These are phyloP conservation scores for Starmerella scarabaei DNA, from an alignment of 805 yeast species.

Conservation along the genomic window DNA sequence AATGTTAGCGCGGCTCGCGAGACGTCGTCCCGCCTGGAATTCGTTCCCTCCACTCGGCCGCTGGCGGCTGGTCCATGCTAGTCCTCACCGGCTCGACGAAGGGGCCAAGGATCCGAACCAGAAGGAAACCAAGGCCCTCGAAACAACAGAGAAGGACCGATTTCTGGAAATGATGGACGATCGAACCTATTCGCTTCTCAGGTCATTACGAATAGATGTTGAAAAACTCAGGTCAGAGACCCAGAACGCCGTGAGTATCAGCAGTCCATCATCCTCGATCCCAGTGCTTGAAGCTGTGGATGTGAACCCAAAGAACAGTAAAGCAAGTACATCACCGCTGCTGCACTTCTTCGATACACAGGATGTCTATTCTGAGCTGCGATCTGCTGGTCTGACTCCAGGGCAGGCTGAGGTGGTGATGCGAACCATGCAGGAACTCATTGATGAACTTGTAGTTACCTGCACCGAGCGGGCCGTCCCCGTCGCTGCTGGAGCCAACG, in stretches of 20 bases:
- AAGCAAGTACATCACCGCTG: neutral
- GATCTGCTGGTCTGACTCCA: slow-evolving; percentile 44
- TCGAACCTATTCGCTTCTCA: slow-evolving; percentile 16
- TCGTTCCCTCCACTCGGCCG: no score
- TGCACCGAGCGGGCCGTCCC: slow-evolving; percentile 29
- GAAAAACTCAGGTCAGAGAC: neutral
- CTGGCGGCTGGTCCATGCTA: no score
- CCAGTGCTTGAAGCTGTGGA: neutral
- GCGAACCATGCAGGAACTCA: slow-evolving; percentile 30
- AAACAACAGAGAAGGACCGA: no score
- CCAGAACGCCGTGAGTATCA: neutral
- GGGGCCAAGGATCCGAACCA: no score
- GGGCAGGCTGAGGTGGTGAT: slow-evolving; percentile 50
- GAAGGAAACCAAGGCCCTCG: no score
- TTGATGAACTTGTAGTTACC: slow-evolving; percentile 26
- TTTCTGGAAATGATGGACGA: slow-evolving; percentile 20
- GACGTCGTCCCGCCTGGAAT: no score
- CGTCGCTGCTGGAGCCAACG: slow-evolving; percentile 67
- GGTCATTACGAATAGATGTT: slow-evolving; percentile 7
- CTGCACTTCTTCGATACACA: slow-evolving; percentile 45
- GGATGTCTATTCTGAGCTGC: slow-evolving; percentile 41
- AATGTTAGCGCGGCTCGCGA: no score
- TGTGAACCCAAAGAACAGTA: neutral
- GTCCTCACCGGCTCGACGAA: no score
- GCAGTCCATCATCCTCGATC: neutral